Evolutionary conservation across 495 filamentous ascomycete genomes (phyloP), one percentile per base, ranked within the genome.

Genomic region (Tetracladium setigerum): DNA sequence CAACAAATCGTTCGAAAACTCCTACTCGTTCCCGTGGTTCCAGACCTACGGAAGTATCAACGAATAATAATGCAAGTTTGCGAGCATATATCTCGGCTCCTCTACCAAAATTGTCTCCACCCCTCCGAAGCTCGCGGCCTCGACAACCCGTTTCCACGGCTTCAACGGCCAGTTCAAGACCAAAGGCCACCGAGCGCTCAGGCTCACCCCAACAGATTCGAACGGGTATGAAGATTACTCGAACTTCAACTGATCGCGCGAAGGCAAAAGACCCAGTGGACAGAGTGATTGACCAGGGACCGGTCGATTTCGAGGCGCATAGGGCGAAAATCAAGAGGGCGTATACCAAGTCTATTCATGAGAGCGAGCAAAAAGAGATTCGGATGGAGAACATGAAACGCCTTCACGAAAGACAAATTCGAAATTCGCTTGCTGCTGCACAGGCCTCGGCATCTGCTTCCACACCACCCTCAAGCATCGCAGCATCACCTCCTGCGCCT

Each of bases 71-170:
- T 39, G 63, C 69, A n/a, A 69, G 73, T 38, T 67, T 78, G 22
- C 73, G 72, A 53, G 73, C 73, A 15, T 76, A 74, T 46, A 74
- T 78, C 30, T 62, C 72, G 38, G 57, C 65, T 5, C 67, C 75
- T 17, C 54, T 62, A 8, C 67, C 73, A 2, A 78, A 77, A 49
- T 53, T 68, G 19, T 79, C 75, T 4, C 89, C 89, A 0, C 83
- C 81, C 11, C 67, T 95, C 16, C 78, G 89, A 47, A 90, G 87
- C 53, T 95, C 89, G 9, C 73, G 86, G 34, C 86, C 87, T 15
- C 73, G 89, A 24, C 83, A 86, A 61, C 83, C 85, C 9, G 82
- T 95, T 27, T 87, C 87, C 27, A 72, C 77, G 35, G 84, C 84
- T n/a, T 70, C 74, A 9, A 81, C 83, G 1, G 69, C 77, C 38